These are phyloP conservation scores for Arthroderma uncinatum DNA, from an alignment of 2,329 filamentous ascomycete genomes.

Conservation along the genomic window DNA sequence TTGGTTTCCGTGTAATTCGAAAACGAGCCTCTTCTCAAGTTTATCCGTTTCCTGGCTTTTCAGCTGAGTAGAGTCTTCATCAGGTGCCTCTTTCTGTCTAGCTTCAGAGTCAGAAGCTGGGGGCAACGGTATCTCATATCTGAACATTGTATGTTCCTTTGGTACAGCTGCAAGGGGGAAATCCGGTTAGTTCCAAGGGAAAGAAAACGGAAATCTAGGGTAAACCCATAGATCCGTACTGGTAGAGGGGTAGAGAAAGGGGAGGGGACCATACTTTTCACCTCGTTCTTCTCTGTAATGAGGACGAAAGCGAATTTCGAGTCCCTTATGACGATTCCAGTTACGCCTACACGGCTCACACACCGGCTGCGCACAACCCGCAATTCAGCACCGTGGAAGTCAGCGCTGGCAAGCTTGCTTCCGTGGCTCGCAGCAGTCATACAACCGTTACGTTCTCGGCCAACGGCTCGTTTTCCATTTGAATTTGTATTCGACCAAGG, in stretches of 20 bases:
- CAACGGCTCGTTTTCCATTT: constrained; percentile 13
- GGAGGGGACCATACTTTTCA: constrained; percentile 52
- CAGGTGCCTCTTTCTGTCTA: not conserved
- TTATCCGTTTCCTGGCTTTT: not conserved
- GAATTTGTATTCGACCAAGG: constrained; percentile 25
- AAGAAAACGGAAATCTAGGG: not conserved
- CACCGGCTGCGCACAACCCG: constrained; percentile 76
- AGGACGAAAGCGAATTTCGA: constrained; percentile 78
- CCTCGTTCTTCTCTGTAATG: constrained; percentile 56
- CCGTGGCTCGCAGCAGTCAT: constrained; percentile 47
- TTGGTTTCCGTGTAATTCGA: constrained; percentile 80
- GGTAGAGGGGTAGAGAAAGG: not conserved
- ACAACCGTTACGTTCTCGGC: constrained; percentile 12
- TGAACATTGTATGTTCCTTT: constrained; percentile 82
- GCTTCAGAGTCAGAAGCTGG: constrained; percentile 2
- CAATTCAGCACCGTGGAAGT: constrained; percentile 78
- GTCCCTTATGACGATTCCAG: constrained; percentile 81
- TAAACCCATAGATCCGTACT: constrained; percentile 6
- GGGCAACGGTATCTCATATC: constrained; percentile 54
- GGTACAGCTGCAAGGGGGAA: constrained; percentile 58
- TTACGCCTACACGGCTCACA: constrained; percentile 67
- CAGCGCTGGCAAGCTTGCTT: constrained; percentile 64
- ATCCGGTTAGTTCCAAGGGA: too few species aligned
- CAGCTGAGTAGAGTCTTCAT: not conserved
- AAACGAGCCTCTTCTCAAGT: constrained; percentile 44